phyloP scores from a whole-genome alignment of 441 rosid genomes.

The Aleurites moluccanus region DNA sequence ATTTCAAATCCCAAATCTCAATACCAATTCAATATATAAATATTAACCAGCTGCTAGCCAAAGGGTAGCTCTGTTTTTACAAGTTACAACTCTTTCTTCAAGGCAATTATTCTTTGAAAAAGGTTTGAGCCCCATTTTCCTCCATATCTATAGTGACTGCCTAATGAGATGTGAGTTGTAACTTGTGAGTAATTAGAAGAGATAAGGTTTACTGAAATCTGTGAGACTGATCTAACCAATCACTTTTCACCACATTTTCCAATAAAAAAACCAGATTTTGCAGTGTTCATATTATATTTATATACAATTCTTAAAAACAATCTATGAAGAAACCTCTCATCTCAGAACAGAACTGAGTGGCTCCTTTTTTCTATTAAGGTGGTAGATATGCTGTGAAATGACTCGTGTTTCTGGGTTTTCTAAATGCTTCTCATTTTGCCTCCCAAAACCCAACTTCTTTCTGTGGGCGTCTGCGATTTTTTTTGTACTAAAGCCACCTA shows the following conservation, averaged over 20 bases:
- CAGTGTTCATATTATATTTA: no score
- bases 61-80: no score
- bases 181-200: constrained; percentile 13
- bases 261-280: constrained; percentile 23
- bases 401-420: constrained; percentile 25
- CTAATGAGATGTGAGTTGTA: constrained; percentile 23
- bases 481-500: neutral
- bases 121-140: neutral
- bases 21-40: no score
- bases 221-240: constrained; percentile 41
- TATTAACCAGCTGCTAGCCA: no score
- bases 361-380: neutral
- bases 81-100: neutral
- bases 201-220: constrained; percentile 50
- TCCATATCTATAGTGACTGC: constrained; percentile 21
- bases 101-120: constrained; percentile 1
- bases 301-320: no score
- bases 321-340: constrained; percentile 1
- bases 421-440: constrained; percentile 17
- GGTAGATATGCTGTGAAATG: constrained; percentile 20
- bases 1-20: neutral
- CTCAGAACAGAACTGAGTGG: neutral
- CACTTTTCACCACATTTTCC: constrained; percentile 36
- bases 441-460: constrained; percentile 13
- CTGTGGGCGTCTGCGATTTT: constrained; percentile 24